Conservation (phyloP, 495 filamentous ascomycete species). For the Penicillium coffeae region DNA sequence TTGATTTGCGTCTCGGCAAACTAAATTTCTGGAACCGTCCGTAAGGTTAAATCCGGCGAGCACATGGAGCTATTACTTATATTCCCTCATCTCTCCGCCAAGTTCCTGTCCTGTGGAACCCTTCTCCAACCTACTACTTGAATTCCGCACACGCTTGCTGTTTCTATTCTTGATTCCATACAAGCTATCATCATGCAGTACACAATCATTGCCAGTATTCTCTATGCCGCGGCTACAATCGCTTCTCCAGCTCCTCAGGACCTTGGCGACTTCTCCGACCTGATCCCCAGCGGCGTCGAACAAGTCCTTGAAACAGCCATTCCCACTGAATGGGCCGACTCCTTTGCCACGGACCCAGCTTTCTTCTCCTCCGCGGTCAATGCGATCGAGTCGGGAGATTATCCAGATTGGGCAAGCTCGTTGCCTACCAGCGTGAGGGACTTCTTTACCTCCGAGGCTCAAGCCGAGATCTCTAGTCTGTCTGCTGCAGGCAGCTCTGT, state of each 20-base stretch:
- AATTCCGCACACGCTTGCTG: too few relatives aligned
- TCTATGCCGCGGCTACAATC: slow-evolving; percentile 16
- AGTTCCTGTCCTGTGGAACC: too few relatives aligned
- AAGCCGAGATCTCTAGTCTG: slow-evolving; percentile 9
- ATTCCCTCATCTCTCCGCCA: background rate
- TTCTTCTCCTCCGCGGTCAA: slow-evolving; percentile 10
- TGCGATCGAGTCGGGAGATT: slow-evolving; percentile 9
- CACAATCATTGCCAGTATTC: slow-evolving; percentile 15
- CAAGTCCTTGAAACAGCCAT: slow-evolving; percentile 15
- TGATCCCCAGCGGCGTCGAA: slow-evolving; percentile 10
- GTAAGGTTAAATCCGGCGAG: background rate
- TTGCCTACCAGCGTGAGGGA: slow-evolving; percentile 18
- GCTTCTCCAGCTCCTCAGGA: slow-evolving; percentile 16
- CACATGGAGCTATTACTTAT: background rate
- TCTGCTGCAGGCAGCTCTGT: background rate
- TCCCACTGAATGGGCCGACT: slow-evolving; percentile 13
- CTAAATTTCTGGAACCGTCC: background rate
- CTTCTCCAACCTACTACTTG: too few relatives aligned
- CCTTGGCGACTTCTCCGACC: background rate
- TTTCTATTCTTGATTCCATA: too few relatives aligned
- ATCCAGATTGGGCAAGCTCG: slow-evolving; percentile 19
- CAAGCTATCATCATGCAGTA: slow-evolving; percentile 28
- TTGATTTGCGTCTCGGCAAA: background rate
- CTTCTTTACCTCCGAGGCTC: slow-evolving; percentile 14
- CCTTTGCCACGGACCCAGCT: slow-evolving; percentile 7